Percentiles rank a stretch among this genome's conserved stretches.
Evolutionary conservation across 176 grass and related monocot genomes (phyloP).

Genomic region (Aegilops speltoides): DNA sequence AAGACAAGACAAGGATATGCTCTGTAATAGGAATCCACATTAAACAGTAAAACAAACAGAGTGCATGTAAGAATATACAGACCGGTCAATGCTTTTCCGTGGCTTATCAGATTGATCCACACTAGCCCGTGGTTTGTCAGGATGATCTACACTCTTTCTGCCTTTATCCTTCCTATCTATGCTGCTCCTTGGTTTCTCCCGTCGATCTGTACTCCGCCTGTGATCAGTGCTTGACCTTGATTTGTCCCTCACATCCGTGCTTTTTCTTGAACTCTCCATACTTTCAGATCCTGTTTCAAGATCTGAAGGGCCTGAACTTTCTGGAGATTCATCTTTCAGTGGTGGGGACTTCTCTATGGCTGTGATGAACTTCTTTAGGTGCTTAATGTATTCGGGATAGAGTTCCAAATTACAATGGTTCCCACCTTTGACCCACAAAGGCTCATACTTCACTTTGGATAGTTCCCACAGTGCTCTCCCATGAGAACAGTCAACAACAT

Average conservation of each 20-base stretch:
- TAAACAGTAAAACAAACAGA: background rate
- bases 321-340: constrained; percentile 43
- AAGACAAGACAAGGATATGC: background rate
- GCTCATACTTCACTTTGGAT: constrained; percentile 90
- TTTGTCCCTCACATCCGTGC: constrained; percentile 60
- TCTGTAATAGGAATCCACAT: constrained; percentile 24
- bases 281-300: constrained; percentile 48
- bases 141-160: constrained; percentile 63
- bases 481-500: constrained; percentile 91
- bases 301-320: constrained; percentile 45
- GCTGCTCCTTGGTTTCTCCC: constrained; percentile 70
- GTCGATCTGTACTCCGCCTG: constrained; percentile 41
- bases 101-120: constrained; percentile 79
- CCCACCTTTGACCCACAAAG: constrained; percentile 92
- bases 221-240: constrained; percentile 60
- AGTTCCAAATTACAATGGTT: constrained; percentile 96
- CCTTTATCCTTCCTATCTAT: constrained; percentile 72
- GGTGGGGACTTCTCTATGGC: constrained; percentile 74
- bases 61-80: constrained; percentile 26
- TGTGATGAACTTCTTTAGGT: constrained; percentile 78
- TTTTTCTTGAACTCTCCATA: constrained; percentile 62
- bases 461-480: constrained; percentile 88
- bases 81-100: constrained; percentile 96
- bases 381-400: constrained; percentile 82
- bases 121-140: constrained; percentile 64